Evolutionary conservation across 2,329 filamentous ascomycete species (phyloP).

Genomic region (Diaporthe eres): DNA sequence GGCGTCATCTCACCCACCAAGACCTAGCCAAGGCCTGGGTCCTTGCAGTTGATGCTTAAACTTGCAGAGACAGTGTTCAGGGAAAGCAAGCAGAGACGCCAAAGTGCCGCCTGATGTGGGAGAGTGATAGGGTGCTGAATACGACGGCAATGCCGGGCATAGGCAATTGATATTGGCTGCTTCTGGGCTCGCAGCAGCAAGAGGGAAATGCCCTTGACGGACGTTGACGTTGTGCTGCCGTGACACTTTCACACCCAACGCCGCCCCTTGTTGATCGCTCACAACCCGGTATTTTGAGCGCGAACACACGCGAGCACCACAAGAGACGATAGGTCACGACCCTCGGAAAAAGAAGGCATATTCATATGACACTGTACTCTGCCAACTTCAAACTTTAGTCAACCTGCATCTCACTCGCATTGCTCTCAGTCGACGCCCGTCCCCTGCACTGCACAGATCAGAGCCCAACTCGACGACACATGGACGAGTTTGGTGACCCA

Average conservation of each 20-base stretch:
- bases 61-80: background rate
- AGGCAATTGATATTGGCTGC: background rate
- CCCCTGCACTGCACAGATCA: background rate
- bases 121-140: background rate
- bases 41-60: background rate
- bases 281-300: too few relatives aligned
- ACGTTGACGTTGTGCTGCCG: background rate
- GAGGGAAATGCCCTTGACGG: background rate
- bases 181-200: background rate
- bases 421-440: background rate
- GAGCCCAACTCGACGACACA: background rate
- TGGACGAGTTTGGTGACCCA: slow-evolving; percentile 8
- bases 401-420: background rate
- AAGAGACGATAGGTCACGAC: background rate
- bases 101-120: background rate
- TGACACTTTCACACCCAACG: background rate
- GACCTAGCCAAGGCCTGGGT: too few relatives aligned
- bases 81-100: background rate
- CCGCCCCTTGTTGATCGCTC: background rate
- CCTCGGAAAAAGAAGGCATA: rapidly evolving
- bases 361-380: background rate
- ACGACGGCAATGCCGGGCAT: background rate
- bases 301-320: background rate
- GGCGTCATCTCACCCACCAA: background rate
- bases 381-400: background rate